A percentile compares a stretch with the other conserved stretches of the same genome.
phyloP scores from a whole-genome alignment of 768 basidiomycete species.

The Dacryopinax spathularia region DNA sequence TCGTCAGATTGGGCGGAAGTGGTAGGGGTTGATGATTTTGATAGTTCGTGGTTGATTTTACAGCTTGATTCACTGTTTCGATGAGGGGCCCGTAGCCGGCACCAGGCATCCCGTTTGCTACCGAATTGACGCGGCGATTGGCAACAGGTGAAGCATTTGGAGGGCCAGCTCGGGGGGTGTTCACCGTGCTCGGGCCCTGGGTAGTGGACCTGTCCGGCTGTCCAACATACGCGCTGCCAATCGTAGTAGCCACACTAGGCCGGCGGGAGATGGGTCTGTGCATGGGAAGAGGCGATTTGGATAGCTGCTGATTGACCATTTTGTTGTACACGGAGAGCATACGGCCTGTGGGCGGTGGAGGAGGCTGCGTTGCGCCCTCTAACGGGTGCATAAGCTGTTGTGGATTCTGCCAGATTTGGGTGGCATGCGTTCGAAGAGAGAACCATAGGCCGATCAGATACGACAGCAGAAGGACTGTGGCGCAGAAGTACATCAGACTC shows the following conservation, averaged over 20 bases:
- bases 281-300: not conserved
- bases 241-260: not conserved
- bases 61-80: conserved; percentile 64
- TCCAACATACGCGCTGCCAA: not conserved
- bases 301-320: not conserved
- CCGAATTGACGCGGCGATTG: conserved; percentile 9
- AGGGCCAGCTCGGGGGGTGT: not conserved
- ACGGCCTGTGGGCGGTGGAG: conserved; percentile 6
- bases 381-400: conserved; percentile 59
- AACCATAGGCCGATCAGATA: conserved; percentile 98
- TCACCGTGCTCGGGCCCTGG: not conserved
- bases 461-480: conserved; percentile 81
- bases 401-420: conserved; percentile 98
- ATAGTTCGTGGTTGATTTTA: conserved; percentile 36
- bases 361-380: conserved; percentile 37
- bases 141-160: conserved; percentile 11
- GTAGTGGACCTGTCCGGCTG: not conserved
- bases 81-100: conserved; percentile 43
- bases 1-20: conserved; percentile 52
- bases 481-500: conserved; percentile 90
- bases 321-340: not conserved
- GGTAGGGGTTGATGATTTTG: conserved; percentile 32
- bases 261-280: not conserved
- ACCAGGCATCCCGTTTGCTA: not conserved
- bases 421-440: conserved; percentile 91